Percentiles rank a stretch among this genome's conserved stretches.
phyloP scores from a whole-genome alignment of 1,284 basidiomycete genomes.

The Cystobasidium sp. region DNA sequence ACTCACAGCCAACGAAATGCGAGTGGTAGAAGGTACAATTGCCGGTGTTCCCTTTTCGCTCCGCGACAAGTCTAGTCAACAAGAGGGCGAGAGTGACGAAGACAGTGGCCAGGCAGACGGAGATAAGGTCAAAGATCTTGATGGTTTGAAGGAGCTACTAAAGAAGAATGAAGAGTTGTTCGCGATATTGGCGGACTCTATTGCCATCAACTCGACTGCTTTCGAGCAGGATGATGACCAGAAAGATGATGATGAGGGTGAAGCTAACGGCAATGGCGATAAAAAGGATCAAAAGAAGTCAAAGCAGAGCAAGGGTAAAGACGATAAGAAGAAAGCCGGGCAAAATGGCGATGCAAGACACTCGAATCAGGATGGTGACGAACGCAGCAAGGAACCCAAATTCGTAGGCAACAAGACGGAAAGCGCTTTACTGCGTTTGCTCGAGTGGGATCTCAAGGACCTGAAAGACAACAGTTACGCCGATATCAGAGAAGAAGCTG shows the following conservation, averaged over 20 bases:
- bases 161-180: slow-evolving; percentile 44
- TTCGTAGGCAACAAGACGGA: slow-evolving; percentile 59
- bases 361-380: slow-evolving; percentile 14
- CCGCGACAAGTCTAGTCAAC: slow-evolving; percentile 20
- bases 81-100: slow-evolving; percentile 10
- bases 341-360: slow-evolving; percentile 6
- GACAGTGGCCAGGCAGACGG: slow-evolving; percentile 11
- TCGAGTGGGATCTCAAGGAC: slow-evolving; percentile 29
- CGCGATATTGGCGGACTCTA: slow-evolving; percentile 42
- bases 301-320: slow-evolving; percentile 3
- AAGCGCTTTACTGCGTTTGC: slow-evolving; percentile 54
- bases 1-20: slow-evolving; percentile 48
- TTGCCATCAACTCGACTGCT: slow-evolving; percentile 48
- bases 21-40: slow-evolving; percentile 47
- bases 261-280: not conserved
- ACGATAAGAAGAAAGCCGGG: not conserved
- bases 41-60: slow-evolving; percentile 19
- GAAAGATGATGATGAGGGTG: slow-evolving; percentile 1
- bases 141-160: slow-evolving; percentile 19
- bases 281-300: slow-evolving; percentile 18
- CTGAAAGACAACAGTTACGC: slow-evolving; percentile 47
- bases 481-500: slow-evolving; percentile 53
- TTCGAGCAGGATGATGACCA: slow-evolving; percentile 42
- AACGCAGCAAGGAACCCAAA: slow-evolving; percentile 16
- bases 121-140: slow-evolving; percentile 15